phyloP scores from a whole-genome alignment of 2,329 filamentous ascomycete genomes.

The Pestalotiopsis sp. region DNA sequence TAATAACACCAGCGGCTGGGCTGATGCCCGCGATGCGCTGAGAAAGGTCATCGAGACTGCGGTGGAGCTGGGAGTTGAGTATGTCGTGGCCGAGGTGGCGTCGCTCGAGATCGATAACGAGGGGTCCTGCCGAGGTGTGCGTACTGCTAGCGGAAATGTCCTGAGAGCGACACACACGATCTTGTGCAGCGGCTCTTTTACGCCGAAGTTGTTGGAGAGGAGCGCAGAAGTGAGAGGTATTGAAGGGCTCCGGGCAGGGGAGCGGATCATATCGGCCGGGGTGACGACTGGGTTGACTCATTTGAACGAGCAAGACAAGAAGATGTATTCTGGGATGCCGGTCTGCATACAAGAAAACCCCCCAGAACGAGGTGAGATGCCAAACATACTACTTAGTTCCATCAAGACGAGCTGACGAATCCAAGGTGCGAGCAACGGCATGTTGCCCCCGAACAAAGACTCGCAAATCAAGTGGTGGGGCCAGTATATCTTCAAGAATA shows the following conservation, averaged over 20 bases:
- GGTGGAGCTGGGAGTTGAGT: constrained; percentile 60
- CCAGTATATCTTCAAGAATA: constrained; percentile 61
- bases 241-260: constrained; percentile 51
- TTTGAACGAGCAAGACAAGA: constrained; percentile 49
- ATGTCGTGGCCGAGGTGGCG: constrained; percentile 55
- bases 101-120: constrained; percentile 48
- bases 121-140: constrained; percentile 52
- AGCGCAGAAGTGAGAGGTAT: constrained; percentile 51
- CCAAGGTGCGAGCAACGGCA: constrained; percentile 60
- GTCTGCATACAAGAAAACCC: constrained; percentile 34
- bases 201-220: constrained; percentile 55
- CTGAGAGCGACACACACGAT: constrained; percentile 54
- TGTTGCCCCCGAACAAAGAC: constrained; percentile 56
- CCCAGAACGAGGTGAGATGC: constrained; percentile 45
- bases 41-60: constrained; percentile 55
- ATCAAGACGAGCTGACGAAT: constrained; percentile 35
- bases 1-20: constrained; percentile 66
- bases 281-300: constrained; percentile 61
- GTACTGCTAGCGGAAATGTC: constrained; percentile 44
- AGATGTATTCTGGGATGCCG: constrained; percentile 52
- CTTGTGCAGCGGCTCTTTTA: constrained; percentile 61
- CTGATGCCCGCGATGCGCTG: constrained; percentile 62
- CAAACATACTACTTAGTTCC: too few species aligned
- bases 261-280: constrained; percentile 60
- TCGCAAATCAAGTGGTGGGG: constrained; percentile 62